Evolutionary conservation across 2,329 filamentous ascomycete genomes (phyloP), one percentile per base, ranked within the genome.

Genomic region (Elsinoe perseae): DNA sequence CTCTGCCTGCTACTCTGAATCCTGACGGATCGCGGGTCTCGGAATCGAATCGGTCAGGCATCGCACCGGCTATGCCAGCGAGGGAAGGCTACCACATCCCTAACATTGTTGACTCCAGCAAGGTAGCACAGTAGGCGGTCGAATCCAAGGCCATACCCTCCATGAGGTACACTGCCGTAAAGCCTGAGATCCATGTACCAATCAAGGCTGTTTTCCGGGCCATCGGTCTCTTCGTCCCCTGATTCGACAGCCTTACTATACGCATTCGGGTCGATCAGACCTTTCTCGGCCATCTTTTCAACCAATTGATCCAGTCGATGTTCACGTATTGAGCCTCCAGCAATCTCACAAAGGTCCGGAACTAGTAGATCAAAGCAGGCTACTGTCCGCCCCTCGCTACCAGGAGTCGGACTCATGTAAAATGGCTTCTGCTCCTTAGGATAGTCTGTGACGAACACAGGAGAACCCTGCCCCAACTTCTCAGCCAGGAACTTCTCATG

Each of bases 361-460:
- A 95, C 83, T 14, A 96, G 77, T 48, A 96, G 80, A 69, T 96
- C 91, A 68, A 96, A 96, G 72, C 89, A 95, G 58, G 90, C 88
- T 10, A 89, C 89, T 3, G 89, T 95, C n/a, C 64, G 58, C 4
- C 56, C 54, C 6, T 55, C 60, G 12, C 59, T 59, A 36, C 46
- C 42, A 18, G 64, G 57, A 1, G 80, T 81, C 14, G 82, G 81
- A 1, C 81, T 71, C 87, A 90, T 91, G 71, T 91, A 98, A 72
- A 97, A 98, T 9, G 92, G 89, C 73, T 98, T 98, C 69, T 93
- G 83, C 48, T 78, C 76, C 61, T 82, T 82, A n/a, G 93, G 93
- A 68, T 96, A 98, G 69, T 96, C 80, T 12, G 91, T 97, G 61
- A 98, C 84, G 68, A 97, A 97, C 43, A 97, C 78, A 6, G 93